Conservation (phyloP, 495 filamentous ascomycete species). For the Apiosordaria backusii region DNA sequence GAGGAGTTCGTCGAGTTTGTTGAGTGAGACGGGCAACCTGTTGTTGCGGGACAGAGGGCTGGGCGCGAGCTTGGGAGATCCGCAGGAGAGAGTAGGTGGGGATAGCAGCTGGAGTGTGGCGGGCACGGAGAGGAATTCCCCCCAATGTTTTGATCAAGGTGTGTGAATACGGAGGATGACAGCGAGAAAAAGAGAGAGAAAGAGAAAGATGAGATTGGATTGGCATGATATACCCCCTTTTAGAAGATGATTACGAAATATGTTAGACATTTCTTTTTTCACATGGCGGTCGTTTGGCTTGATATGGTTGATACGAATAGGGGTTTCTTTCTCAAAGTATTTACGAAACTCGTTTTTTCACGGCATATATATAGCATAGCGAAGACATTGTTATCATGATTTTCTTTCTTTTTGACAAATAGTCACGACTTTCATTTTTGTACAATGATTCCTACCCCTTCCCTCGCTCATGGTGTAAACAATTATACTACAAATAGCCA, state of each 20-base stretch:
- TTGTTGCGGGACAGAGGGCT: slow-evolving; percentile 7
- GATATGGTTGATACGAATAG: neutral
- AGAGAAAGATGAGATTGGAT: slow-evolving; percentile 2
- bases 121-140: neutral
- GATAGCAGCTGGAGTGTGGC: slow-evolving; percentile 22
- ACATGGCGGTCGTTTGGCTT: neutral
- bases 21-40: neutral
- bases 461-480: neutral
- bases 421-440: neutral
- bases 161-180: neutral
- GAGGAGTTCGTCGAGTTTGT: slow-evolving; percentile 4
- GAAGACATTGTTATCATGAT: neutral
- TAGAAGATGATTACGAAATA: neutral
- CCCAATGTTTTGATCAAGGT: neutral
- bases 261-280: neutral
- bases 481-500: neutral
- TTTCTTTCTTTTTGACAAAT: neutral
- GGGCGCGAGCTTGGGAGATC: slow-evolving; percentile 16
- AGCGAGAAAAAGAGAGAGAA: slow-evolving; percentile 1
- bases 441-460: neutral
- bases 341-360: neutral
- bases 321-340: neutral
- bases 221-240: slow-evolving; percentile 7
- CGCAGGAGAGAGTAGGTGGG: slow-evolving; percentile 8
- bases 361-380: neutral